phyloP scores from a whole-genome alignment of 2,329 filamentous ascomycete genomes.

The Trichoderma sp. region DNA sequence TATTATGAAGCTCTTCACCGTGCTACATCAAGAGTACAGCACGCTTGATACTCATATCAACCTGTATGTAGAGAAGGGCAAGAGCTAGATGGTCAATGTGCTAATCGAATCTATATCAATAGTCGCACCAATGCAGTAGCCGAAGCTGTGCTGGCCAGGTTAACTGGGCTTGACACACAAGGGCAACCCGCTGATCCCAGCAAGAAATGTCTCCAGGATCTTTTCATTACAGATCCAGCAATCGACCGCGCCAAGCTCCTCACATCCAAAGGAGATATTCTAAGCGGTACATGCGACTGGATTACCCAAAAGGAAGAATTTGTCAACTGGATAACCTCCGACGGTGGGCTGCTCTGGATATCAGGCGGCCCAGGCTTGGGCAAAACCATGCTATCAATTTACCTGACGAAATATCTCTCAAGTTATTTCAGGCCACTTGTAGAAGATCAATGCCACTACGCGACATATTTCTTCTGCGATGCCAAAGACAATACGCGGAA shows the following conservation, averaged over 20 bases:
- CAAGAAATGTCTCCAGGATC: neutral
- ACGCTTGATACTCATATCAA: neutral
- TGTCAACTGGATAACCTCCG: neutral
- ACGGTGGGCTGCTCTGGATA: slow-evolving; percentile 10
- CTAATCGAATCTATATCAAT: no score
- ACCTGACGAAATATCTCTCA: neutral
- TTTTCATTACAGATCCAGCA: slow-evolving; percentile 14
- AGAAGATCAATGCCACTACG: no score
- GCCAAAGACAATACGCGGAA: neutral
- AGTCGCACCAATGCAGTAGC: no score
- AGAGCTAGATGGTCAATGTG: neutral
- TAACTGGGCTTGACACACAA: no score
- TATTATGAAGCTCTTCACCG: neutral
- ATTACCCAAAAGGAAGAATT: neutral
- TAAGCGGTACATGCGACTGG: slow-evolving; percentile 10
- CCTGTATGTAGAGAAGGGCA: neutral
- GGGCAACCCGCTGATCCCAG: neutral
- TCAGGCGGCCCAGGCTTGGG: slow-evolving; percentile 8
- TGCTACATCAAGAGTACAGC: neutral
- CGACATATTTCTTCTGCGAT: neutral
- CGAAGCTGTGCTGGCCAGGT: neutral
- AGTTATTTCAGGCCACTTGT: neutral
- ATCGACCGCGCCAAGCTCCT: neutral
- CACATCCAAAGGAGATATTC: neutral
- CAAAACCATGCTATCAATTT: slow-evolving; percentile 15